phyloP scores from a whole-genome alignment of 768 basidiomycete genomes.

The Kondoa subrosea region DNA sequence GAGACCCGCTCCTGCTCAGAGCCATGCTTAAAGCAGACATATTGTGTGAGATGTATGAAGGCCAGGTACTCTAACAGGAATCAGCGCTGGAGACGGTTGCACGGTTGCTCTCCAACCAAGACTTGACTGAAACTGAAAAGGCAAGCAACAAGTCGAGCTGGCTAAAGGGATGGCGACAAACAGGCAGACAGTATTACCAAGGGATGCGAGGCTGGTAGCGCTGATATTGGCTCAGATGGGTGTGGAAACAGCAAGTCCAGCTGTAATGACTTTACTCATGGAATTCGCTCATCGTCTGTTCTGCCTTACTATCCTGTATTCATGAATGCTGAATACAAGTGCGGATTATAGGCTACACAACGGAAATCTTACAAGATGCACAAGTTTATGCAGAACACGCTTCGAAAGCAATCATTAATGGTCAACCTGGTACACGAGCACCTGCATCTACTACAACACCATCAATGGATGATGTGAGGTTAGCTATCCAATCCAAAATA shows the following conservation, averaged over 20 bases:
- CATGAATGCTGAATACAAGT: background rate
- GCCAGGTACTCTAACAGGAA: too few relatives aligned
- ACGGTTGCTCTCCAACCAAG: too few relatives aligned
- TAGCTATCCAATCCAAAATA: constrained; percentile 34
- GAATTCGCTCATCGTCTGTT: constrained; percentile 36
- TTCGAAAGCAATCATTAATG: constrained; percentile 22
- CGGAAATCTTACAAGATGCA: constrained; percentile 33
- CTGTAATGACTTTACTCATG: constrained; percentile 36
- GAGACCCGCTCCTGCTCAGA: background rate
- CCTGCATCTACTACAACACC: constrained; percentile 2
- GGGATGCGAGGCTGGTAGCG: constrained; percentile 35
- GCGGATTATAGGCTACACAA: constrained; percentile 37
- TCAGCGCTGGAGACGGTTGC: too few relatives aligned
- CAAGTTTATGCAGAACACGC: constrained; percentile 35
- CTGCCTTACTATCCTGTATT: background rate
- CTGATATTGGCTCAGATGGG: constrained; percentile 36
- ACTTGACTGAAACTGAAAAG: too few relatives aligned
- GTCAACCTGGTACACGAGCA: background rate
- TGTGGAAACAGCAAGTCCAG: constrained; percentile 35
- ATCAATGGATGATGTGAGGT: constrained; percentile 32
- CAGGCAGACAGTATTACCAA: constrained; percentile 28
- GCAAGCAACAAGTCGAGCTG: background rate
- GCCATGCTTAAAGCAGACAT: background rate
- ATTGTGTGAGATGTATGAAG: too few relatives aligned
- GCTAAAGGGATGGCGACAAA: background rate